Percentiles rank a stretch among this genome's conserved stretches.
These are phyloP conservation scores for Phialemoniopsis sp. DNA, from an alignment of 2,329 filamentous ascomycete genomes.

Conservation along the genomic window DNA sequence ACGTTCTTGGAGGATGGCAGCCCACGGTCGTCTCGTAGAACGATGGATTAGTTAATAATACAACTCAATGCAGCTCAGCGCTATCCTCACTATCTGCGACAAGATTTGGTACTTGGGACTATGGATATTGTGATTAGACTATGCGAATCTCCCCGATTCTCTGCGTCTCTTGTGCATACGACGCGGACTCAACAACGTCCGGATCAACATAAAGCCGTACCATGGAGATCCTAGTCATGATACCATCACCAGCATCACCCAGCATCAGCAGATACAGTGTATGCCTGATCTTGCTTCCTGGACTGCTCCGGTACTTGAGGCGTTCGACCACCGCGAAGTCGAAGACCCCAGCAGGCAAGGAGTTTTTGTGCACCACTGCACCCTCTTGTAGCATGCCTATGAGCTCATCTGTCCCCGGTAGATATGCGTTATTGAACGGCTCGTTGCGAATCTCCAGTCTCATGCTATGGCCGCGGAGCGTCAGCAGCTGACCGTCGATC, in stretches of 20 bases:
- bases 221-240: no score
- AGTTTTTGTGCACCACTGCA: constrained; percentile 1
- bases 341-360: constrained; percentile 3
- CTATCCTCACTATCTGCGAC: no score
- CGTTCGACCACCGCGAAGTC: constrained; percentile 3
- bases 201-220: no score
- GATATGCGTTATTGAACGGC: constrained; percentile 5
- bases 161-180: no score
- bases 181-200: no score
- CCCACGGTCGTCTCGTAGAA: constrained; percentile 8
- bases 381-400: constrained; percentile 4
- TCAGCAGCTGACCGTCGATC: background rate
- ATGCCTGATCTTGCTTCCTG: background rate
- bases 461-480: constrained; percentile 1
- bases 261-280: background rate
- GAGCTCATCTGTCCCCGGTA: constrained; percentile 1
- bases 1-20: constrained; percentile 4
- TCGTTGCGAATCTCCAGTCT: constrained; percentile 2
- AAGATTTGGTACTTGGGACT: no score
- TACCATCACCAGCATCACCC: background rate
- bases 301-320: background rate
- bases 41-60: no score
- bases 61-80: no score
- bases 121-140: no score
- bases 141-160: no score